A percentile compares a stretch with the other conserved stretches of the same genome.
Conservation (phyloP, 352 stramenopile genomes). For the Globisporangium heterothallicum region DNA sequence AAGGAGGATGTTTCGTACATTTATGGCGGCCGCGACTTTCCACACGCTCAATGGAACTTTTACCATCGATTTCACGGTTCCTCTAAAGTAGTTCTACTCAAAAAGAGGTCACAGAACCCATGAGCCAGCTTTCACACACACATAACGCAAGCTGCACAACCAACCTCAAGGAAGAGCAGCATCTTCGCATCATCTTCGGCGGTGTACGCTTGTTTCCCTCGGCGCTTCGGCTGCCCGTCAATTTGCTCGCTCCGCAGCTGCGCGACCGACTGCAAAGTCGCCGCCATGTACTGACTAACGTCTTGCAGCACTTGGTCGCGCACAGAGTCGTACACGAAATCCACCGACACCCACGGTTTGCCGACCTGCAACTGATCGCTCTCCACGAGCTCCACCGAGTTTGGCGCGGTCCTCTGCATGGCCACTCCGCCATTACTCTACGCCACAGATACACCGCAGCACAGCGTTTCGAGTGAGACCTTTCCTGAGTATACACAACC, state of each 20-base stretch:
- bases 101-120: background rate
- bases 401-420: background rate
- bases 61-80: background rate
- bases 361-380: conserved; percentile 19
- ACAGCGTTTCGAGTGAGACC: too few relatives aligned
- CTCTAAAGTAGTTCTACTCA: background rate
- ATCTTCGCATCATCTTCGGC: conserved; percentile 39
- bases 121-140: background rate
- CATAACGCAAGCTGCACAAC: background rate
- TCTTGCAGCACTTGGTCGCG: conserved; percentile 25
- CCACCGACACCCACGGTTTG: conserved; percentile 31
- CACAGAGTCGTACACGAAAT: conserved; percentile 50
- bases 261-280: background rate
- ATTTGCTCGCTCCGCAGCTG: background rate
- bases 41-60: conserved; percentile 2
- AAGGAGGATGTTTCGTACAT: background rate
- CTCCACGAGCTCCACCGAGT: conserved; percentile 37
- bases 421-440: conserved; percentile 30
- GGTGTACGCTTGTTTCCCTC: conserved; percentile 23
- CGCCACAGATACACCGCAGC: background rate
- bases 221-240: conserved; percentile 5
- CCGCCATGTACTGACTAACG: conserved; percentile 28
- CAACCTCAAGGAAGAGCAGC: conserved; percentile 33
- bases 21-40: background rate
- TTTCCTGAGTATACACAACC: too few relatives aligned